Base-by-base conservation (phyloP, 148 eudicot genomes). In the Amaranthus cruentus region DNA sequence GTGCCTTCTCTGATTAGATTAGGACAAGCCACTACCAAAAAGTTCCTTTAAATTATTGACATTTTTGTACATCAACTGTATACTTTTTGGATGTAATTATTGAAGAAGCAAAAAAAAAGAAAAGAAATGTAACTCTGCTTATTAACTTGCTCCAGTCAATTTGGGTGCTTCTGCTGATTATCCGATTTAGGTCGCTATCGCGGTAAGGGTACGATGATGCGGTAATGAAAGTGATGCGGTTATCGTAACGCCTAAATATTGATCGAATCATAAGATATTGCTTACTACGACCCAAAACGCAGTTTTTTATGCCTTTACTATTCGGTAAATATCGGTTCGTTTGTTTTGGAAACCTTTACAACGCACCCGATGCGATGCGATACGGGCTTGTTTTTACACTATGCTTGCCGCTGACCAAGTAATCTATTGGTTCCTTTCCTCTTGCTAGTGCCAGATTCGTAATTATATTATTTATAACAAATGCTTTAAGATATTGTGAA, bases 11-110 rank as follows among this genome's bases (percentile, higher is more conserved):
- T 57, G 63, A 71, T 72, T 78, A 74, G 75, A 79, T 51, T 28
- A 28, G 38, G 38, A 28, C 53, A 69, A 47, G 72, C 86, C 86
- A 83, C 83, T 83, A 73, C 49, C 69, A 66, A 54, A 28, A 66
- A 70, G 64, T 49, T 73, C 48, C 79, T 62, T 74, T 60, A 52
- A 61, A 58, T 47, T 76, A 70, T 70, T 73, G 73, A 76, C 80
- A 69, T 70, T 75, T 38, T 73, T 73, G 55, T 75, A 57, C 21
- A 50, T 43, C 70, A 70, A 58, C 14, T 71, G 75, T 73, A 18
- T 51, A 44, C 57, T 68, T 60, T 73, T 68, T 47, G 7, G 4
- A 50, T 9, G 13, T 47, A 8, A 38, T 55, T 66, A 42, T 48
- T 50, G 58, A 48, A 47, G 38, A 18, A 15, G 52, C 4, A 61